These are phyloP conservation scores for Buxus sempervirens DNA, from an alignment of 164 flowering plant genomes.

Conservation along the genomic window DNA sequence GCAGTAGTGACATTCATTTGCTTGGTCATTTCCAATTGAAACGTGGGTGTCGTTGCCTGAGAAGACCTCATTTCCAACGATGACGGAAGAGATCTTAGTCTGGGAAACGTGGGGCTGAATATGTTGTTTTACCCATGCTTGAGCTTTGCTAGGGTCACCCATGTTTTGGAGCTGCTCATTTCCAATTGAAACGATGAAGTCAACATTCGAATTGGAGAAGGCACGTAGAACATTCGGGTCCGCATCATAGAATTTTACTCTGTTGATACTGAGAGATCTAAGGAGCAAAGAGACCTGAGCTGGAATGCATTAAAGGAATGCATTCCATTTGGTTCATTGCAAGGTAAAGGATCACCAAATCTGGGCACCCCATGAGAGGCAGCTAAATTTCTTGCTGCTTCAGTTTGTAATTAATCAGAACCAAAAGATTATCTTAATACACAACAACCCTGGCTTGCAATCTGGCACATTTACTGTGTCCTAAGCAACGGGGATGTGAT, in stretches of 20 bases:
- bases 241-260: constrained; percentile 14
- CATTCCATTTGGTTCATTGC: constrained; percentile 43
- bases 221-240: constrained; percentile 46
- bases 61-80: constrained; percentile 77
- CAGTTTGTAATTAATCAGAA: no score
- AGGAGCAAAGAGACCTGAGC: constrained; percentile 34
- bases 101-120: constrained; percentile 39
- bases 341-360: constrained; percentile 10
- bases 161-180: constrained; percentile 43
- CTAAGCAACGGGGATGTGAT: no score
- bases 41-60: constrained; percentile 31
- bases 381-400: no score
- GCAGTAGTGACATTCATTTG: constrained; percentile 71
- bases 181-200: constrained; percentile 48
- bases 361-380: no score
- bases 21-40: constrained; percentile 42
- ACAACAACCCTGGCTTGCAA: no score
- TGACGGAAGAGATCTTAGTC: constrained; percentile 54
- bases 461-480: no score
- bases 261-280: constrained; percentile 29
- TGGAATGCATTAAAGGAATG: constrained; percentile 38
- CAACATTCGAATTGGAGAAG: constrained; percentile 46
- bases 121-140: constrained; percentile 41
- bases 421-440: no score
- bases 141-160: constrained; percentile 37